Base-by-base conservation (phyloP, 352 stramenopile genomes). In the Phytophthora citricola region DNA sequence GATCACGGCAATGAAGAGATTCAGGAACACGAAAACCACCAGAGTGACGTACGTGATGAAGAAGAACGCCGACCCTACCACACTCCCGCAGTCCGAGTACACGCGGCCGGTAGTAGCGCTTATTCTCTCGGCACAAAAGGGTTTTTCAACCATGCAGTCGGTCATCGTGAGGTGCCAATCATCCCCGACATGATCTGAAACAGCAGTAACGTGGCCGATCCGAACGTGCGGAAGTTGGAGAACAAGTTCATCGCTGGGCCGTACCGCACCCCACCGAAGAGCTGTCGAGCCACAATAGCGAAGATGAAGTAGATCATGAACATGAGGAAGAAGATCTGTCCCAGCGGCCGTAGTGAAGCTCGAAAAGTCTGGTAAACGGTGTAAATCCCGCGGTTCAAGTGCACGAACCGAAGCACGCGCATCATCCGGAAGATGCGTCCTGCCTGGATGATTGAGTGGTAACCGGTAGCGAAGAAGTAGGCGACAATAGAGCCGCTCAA, bases 221-320 rank as follows among this genome's bases (percentile, higher is more conserved):
- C 56, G 44, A 93, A 91, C 1, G 71, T 76, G 14, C 83, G 83
- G 31, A 93, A 93, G 51, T 93, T 92, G 22, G 81, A 89, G 58
- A 90, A 90, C 12, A 57, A 59, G 60, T 83, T 93, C 64, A 93
- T 75, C 9, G 76, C 74, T 36, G 82, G 54, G 0, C 85, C 85
- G 47, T 77, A 85, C 4, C 76, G 75, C 46, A 92, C 70, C 3
- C 76, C 81, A 11, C 85, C 85, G 56, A 92, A 93, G 51, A 93
- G 79, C 73, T 93, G 85, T 0, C 83, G 79, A 4, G 79, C 85
- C 20, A 93, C 72, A 17, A 90, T 79, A 12, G 85, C 83, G 40
- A 92, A 93, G 66, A 93, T 91, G 72, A 90, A 93, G 66, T 91
- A 89, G 54, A 92, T 87, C 73, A 89, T 85, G 52, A 89, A 82